Base-by-base conservation (phyloP, 2,329 filamentous ascomycete species). In the Harringtonia aguacate region DNA sequence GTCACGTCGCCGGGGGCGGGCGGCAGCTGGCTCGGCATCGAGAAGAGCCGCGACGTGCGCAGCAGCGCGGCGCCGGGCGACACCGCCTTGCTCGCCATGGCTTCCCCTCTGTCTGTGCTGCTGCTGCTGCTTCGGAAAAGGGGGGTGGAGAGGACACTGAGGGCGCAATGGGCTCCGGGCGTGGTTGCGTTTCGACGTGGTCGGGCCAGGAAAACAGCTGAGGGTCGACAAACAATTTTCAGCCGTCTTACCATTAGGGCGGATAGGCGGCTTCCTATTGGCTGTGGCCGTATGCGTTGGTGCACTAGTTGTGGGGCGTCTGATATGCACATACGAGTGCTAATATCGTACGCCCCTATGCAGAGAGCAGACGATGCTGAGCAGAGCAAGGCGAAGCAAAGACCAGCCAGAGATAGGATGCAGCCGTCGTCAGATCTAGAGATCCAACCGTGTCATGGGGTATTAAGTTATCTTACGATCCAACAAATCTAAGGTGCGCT, bases 11-110 rank as follows among this genome's bases (percentile, higher is more conserved):
- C 64, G 13, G 65, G 61, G 12, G 85, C 79, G 35, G 72, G 66
- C 17, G 83, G 78, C 41, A 95, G 73, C 20, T 86, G 78, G 46
- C 78, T 73, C 14, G 90, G 89, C 45, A 97, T 72, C 21, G 89
- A 84, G 67, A 97, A 97, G 55, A 97, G 75, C 53, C 90, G 85
- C 47, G 90, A 97, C 48, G 81, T 78, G 61, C 90, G 82, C 58
- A 97, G 75, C 53, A 97, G 74, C 55, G 75, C 72, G 51, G 70
- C 78, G 58, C 79, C 79, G 46, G 79, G 78, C 51, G 78, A 79
- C 56, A 79, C 50, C 44, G 53, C 50, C 47, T 53, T 50, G 40
- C 54, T 44, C 44, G 57, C 51, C 59, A 61, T 62, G 42, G 29
- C 31, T 24, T 10, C 38, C 6, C 8, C 12, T 18, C 34, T 30